These are phyloP conservation scores for Backusella tuberculispora DNA, from an alignment of 192 early-diverging fungal genomes.

Conservation along the genomic window DNA sequence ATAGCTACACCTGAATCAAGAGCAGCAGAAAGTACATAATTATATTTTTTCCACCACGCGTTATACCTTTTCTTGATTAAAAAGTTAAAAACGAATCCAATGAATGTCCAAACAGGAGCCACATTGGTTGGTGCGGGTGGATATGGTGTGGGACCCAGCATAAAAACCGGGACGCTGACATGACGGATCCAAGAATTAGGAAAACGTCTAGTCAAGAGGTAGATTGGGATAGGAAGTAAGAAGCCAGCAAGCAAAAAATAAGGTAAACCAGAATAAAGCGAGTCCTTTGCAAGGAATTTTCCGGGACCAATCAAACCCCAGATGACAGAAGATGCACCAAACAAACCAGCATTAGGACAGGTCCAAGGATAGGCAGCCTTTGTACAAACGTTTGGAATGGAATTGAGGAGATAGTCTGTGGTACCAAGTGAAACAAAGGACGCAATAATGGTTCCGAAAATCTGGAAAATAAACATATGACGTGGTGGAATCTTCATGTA, in stretches of 20 bases:
- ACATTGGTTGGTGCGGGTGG: conserved; percentile 63
- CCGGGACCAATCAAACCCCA: conserved; percentile 82
- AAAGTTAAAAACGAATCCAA: conserved; percentile 75
- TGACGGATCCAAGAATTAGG: conserved; percentile 73
- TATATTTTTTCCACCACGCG: conserved; percentile 63
- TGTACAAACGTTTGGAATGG: conserved; percentile 61
- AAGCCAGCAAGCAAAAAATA: conserved; percentile 68
- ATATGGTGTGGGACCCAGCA: conserved; percentile 61
- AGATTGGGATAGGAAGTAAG: conserved; percentile 74
- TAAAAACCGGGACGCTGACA: conserved; percentile 72
- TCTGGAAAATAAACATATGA: conserved; percentile 78
- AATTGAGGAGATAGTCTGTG: conserved; percentile 66
- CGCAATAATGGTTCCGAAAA: conserved; percentile 74
- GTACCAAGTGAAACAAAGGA: conserved; percentile 73
- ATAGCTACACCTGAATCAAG: conserved; percentile 53
- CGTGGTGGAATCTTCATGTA: conserved; percentile 87
- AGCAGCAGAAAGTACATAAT: conserved; percentile 57
- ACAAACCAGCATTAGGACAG: conserved; percentile 58
- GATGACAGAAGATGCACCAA: conserved; percentile 76
- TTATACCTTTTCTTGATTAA: conserved; percentile 65
- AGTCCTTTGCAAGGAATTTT: conserved; percentile 62
- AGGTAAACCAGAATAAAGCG: conserved; percentile 49
- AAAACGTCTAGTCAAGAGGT: conserved; percentile 57
- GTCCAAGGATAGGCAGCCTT: conserved; percentile 66
- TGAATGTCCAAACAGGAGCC: conserved; percentile 46